Percentiles rank a stretch among this genome's conserved stretches.
Evolutionary conservation across 176 grass and related monocot genomes (phyloP).

Genomic region (Triticum dicoccoides): DNA sequence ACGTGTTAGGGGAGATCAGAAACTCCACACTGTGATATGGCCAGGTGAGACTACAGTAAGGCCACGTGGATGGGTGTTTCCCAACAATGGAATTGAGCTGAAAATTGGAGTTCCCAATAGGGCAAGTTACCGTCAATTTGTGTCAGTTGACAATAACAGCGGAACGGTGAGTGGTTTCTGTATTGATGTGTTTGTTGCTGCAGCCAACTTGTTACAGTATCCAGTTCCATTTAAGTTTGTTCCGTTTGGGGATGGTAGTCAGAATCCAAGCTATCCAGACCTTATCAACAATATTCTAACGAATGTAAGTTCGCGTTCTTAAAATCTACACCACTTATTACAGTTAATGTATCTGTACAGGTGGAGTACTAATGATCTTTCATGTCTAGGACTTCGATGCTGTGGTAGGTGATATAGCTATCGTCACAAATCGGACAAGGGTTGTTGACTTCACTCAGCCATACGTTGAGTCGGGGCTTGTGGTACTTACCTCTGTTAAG

Average conservation of each 20-base stretch:
- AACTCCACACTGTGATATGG: conserved; percentile 59
- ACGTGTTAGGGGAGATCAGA: conserved; percentile 28
- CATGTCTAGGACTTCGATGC: conserved; percentile 64
- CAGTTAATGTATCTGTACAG: background rate
- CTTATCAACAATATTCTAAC: conserved; percentile 48
- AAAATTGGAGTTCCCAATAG: conserved; percentile 76
- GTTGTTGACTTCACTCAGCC: conserved; percentile 90
- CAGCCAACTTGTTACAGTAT: conserved; percentile 68
- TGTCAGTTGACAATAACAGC: conserved; percentile 32
- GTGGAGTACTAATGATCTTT: background rate
- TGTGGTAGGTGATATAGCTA: conserved; percentile 68
- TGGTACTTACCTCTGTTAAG: conserved; percentile 76
- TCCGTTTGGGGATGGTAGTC: conserved; percentile 53
- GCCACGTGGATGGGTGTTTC: conserved; percentile 85
- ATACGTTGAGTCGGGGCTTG: conserved; percentile 62
- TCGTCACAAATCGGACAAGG: conserved; percentile 72
- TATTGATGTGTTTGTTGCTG: conserved; percentile 91
- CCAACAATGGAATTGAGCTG: conserved; percentile 73
- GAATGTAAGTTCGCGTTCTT: conserved; percentile 59
- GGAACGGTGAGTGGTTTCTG: conserved; percentile 58
- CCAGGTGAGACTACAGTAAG: conserved; percentile 54
- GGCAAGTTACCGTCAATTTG: conserved; percentile 68
- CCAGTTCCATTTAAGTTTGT: conserved; percentile 66
- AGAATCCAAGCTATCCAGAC: conserved; percentile 62
- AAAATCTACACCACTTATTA: conserved; percentile 6